Percentiles rank a stretch among this genome's conserved stretches.
Conservation (phyloP, 2,329 filamentous ascomycete genomes). For the Harringtonia aguacate region DNA sequence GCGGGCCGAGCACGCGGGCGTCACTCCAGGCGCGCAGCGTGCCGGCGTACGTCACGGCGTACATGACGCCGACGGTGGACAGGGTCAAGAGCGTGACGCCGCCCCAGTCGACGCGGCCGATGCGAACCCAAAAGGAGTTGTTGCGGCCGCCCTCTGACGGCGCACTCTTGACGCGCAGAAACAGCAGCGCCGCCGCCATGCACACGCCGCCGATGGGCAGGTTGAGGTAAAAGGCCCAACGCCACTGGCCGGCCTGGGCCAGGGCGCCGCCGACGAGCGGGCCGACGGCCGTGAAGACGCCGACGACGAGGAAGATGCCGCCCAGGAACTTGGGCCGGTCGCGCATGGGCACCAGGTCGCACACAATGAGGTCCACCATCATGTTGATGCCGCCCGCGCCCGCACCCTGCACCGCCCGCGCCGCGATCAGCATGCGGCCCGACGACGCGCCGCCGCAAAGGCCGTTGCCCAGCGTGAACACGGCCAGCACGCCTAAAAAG, state of each 20-base stretch:
- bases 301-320: conserved; percentile 2
- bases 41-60: conserved; percentile 31
- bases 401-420: conserved; percentile 20
- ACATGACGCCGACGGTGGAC: conserved; percentile 25
- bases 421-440: conserved; percentile 17
- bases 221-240: conserved; percentile 30
- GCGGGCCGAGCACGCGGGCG: conserved; percentile 24
- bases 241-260: conserved; percentile 6
- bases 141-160: no score
- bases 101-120: conserved; percentile 26
- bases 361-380: conserved; percentile 20
- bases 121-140: conserved; percentile 12
- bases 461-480: conserved; percentile 13
- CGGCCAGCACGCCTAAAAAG: conserved; percentile 44
- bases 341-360: conserved; percentile 15
- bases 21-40: conserved; percentile 27
- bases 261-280: background rate
- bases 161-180: conserved; percentile 13
- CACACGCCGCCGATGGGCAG: conserved; percentile 43
- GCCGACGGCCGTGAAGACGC: conserved; percentile 7
- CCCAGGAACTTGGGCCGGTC: conserved; percentile 10
- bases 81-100: conserved; percentile 29
- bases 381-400: conserved; percentile 14
- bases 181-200: conserved; percentile 22
- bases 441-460: conserved; percentile 16